phyloP scores from a whole-genome alignment of 495 filamentous ascomycete genomes.

The Friedmanniomyces endolithicus region DNA sequence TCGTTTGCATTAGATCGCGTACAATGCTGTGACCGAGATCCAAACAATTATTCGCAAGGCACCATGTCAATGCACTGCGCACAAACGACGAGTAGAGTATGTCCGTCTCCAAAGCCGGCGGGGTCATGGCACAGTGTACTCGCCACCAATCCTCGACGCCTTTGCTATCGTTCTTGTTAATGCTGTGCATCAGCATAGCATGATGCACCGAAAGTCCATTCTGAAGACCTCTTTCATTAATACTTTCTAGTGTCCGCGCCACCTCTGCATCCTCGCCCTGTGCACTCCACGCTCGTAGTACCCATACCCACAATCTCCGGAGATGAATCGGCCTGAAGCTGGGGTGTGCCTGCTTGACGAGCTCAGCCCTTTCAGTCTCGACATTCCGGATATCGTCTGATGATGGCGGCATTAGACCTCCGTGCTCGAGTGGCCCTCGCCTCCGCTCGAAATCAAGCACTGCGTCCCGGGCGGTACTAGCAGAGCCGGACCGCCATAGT shows the following conservation, averaged over 20 bases:
- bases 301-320: not conserved
- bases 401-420: not conserved
- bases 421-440: not conserved
- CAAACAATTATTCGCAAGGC: slow-evolving; percentile 44
- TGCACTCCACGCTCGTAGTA: not conserved
- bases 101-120: not conserved
- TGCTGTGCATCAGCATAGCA: not conserved
- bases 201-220: not conserved
- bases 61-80: slow-evolving; percentile 43
- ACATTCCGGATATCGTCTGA: not conserved
- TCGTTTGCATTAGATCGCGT: slow-evolving; percentile 40
- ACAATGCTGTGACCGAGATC: slow-evolving; percentile 55
- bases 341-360: not conserved
- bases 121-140: not conserved
- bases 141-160: slow-evolving; percentile 1
- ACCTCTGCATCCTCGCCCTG: not conserved
- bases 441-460: not conserved
- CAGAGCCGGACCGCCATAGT: not conserved
- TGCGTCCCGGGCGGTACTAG: not conserved
- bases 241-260: not conserved
- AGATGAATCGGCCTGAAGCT: not conserved
- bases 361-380: not conserved
- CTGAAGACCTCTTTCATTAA: not conserved
- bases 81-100: slow-evolving; percentile 26
- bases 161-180: not conserved